These are phyloP conservation scores for Colletotrichum sp. DNA, from an alignment of 2,329 filamentous ascomycete species.

Conservation along the genomic window DNA sequence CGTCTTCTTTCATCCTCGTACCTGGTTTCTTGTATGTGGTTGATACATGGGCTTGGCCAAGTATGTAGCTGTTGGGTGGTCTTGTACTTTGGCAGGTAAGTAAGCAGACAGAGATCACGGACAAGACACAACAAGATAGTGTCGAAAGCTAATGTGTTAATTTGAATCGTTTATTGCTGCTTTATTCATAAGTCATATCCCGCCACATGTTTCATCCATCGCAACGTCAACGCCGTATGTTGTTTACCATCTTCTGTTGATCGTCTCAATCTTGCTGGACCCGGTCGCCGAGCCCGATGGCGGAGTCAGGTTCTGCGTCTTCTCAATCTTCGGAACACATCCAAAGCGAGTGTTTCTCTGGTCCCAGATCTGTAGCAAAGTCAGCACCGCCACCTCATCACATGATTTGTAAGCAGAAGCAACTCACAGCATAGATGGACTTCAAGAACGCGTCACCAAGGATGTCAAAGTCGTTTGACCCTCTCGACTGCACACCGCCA, in stretches of 20 bases:
- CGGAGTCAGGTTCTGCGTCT: conserved; percentile 2
- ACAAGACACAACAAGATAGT: not conserved
- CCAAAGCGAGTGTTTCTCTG: conserved; percentile 16
- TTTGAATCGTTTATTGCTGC: not conserved
- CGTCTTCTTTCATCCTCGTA: not conserved
- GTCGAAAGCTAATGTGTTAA: not conserved
- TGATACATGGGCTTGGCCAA: not conserved
- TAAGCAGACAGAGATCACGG: not conserved
- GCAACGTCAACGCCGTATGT: accelerated
- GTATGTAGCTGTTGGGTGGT: not conserved
- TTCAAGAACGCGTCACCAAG: conserved; percentile 15
- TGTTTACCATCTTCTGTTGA: not conserved
- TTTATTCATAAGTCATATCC: not conserved
- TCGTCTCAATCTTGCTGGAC: not conserved
- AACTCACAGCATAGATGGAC: conserved; percentile 16
- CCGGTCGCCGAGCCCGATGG: not conserved
- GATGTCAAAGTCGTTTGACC: conserved; percentile 15
- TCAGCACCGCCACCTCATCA: not conserved
- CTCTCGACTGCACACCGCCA: conserved; percentile 13
- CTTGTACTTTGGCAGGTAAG: not conserved
- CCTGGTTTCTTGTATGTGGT: not conserved
- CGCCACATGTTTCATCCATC: not conserved
- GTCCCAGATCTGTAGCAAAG: conserved; percentile 7
- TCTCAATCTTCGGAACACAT: conserved; percentile 14
- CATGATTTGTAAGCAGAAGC: not conserved